A percentile compares a stretch with the other conserved stretches of the same genome.
These are phyloP conservation scores for Mollisiaceae sp. DNA, from an alignment of 2,329 filamentous ascomycete genomes.

Conservation along the genomic window DNA sequence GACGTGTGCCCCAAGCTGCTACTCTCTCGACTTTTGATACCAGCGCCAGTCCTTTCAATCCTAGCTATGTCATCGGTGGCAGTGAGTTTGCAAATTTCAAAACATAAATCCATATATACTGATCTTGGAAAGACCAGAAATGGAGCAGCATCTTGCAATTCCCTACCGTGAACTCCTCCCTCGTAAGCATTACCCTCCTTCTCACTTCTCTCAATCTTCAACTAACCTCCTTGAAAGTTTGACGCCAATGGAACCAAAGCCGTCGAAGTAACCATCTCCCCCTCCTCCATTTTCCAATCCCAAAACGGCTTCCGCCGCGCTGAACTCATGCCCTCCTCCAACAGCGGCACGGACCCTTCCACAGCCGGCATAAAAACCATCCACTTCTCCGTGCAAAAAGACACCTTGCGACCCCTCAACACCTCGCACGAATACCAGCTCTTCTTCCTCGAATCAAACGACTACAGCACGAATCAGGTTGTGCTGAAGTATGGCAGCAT, in stretches of 20 bases:
- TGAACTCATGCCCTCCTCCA: slow-evolving; percentile 58
- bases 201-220: not conserved
- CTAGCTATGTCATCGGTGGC: slow-evolving; percentile 55
- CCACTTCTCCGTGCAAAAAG: slow-evolving; percentile 64
- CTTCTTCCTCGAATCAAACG: slow-evolving; percentile 53
- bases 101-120: not conserved
- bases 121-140: slow-evolving; percentile 48
- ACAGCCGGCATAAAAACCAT: slow-evolving; percentile 63
- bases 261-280: slow-evolving; percentile 32
- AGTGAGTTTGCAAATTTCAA: slow-evolving; percentile 4
- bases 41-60: slow-evolving; percentile 53
- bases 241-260: slow-evolving; percentile 27
- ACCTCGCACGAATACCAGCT: slow-evolving; percentile 66
- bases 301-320: slow-evolving; percentile 66
- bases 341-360: slow-evolving; percentile 56
- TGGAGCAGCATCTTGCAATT: slow-evolving; percentile 58
- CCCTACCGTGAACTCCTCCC: slow-evolving; percentile 47
- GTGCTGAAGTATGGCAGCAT: slow-evolving; percentile 58
- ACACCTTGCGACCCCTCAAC: slow-evolving; percentile 56
- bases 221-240: slow-evolving; percentile 20
- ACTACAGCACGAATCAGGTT: slow-evolving; percentile 57
- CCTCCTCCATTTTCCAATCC: slow-evolving; percentile 57
- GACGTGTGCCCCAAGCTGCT: slow-evolving; percentile 49
- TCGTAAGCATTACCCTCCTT: slow-evolving; percentile 41
- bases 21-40: slow-evolving; percentile 49